Conservation (phyloP, 139 green algal species). For the Gonium pectorale region DNA sequence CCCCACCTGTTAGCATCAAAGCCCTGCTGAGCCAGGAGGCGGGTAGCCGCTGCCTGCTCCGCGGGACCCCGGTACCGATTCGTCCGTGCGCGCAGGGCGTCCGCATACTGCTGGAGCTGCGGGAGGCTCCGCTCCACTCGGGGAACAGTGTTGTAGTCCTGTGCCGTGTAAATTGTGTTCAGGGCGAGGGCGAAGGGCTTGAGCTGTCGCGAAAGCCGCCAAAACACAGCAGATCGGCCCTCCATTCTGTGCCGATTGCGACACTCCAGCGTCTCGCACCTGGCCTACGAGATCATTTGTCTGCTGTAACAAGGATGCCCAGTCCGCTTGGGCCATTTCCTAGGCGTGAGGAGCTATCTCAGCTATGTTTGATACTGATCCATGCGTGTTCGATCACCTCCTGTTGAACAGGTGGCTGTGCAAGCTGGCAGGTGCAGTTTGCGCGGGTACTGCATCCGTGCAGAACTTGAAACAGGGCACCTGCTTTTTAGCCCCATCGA, state of each 20-base stretch:
- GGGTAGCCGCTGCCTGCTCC: constrained; percentile 77
- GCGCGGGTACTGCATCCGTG: too few species aligned
- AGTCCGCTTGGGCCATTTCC: constrained; percentile 58
- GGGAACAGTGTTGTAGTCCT: constrained; percentile 80
- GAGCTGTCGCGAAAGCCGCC: background rate
- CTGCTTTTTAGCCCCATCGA: too few species aligned
- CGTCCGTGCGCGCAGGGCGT: constrained; percentile 66
- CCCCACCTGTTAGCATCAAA: constrained; percentile 75
- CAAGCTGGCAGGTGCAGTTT: too few species aligned
- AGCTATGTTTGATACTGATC: background rate
- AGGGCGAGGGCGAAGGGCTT: background rate
- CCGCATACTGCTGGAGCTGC: constrained; percentile 80
- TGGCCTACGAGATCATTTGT: constrained; percentile 73
- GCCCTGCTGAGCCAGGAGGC: constrained; percentile 84
- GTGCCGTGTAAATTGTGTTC: background rate
- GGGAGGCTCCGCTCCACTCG: constrained; percentile 79
- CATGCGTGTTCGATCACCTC: background rate
- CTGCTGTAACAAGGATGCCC: constrained; percentile 75
- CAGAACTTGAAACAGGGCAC: too few species aligned
- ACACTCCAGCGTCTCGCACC: constrained; percentile 64
- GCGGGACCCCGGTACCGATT: constrained; percentile 64
- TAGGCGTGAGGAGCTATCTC: background rate
- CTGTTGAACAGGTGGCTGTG: too few species aligned
- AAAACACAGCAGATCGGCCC: background rate
- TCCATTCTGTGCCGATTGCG: background rate